Conservation (phyloP, 345 rosid species). For the Laguncularia racemosa region DNA sequence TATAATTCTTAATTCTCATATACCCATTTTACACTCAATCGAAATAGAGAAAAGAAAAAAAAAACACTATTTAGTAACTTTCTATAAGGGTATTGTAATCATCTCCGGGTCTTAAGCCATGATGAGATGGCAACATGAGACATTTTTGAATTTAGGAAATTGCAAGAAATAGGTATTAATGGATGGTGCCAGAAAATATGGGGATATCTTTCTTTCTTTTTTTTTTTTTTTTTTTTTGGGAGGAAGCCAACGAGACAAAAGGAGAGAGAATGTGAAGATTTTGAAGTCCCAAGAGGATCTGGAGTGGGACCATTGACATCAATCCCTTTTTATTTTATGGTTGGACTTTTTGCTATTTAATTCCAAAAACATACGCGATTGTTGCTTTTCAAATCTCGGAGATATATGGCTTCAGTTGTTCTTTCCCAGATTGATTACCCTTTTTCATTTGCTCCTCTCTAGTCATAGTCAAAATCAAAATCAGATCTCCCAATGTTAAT, state of each 20-base stretch:
- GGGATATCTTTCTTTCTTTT: not conserved
- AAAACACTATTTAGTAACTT: too few species aligned
- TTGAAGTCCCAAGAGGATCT: conserved; percentile 53
- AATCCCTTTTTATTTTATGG: not conserved
- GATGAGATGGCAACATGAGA: too few species aligned
- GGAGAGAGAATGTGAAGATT: conserved; percentile 26
- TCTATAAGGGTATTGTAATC: too few species aligned
- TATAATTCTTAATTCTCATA: too few species aligned
- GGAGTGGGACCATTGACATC: conserved; percentile 17
- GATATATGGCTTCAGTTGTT: conserved; percentile 26
- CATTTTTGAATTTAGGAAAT: too few species aligned
- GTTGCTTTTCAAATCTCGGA: conserved; percentile 32
- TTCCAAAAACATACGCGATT: not conserved
- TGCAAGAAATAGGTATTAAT: too few species aligned
- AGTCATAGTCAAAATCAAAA: too few species aligned
- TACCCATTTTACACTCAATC: too few species aligned
- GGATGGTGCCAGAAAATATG: too few species aligned
- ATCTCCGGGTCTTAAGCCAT: too few species aligned
- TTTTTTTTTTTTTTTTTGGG: conserved; percentile 3
- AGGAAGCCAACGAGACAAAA: conserved; percentile 13
- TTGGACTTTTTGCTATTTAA: not conserved
- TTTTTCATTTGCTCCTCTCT: not conserved
- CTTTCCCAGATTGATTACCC: conserved; percentile 18
- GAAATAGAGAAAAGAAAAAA: too few species aligned
- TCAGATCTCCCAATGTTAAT: too few species aligned